These are phyloP conservation scores for Ajuga chamaepitys DNA, from an alignment of 257 asterid genomes.

Conservation along the genomic window DNA sequence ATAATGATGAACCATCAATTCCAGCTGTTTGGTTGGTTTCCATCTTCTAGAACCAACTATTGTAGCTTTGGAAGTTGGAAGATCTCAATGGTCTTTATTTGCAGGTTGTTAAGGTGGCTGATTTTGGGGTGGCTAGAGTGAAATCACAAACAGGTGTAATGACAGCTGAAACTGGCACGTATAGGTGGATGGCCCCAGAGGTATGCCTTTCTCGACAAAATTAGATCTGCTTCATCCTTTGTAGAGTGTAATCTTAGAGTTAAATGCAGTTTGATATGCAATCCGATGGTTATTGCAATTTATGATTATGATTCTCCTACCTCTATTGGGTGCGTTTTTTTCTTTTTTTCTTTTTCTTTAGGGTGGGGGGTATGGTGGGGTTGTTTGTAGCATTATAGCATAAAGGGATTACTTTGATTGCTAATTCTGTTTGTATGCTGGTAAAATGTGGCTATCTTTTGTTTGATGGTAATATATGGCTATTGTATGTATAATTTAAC, in stretches of 20 bases:
- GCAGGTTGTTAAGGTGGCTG: constrained; percentile 98
- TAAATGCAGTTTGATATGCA: not conserved
- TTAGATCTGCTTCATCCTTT: not conserved
- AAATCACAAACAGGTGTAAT: constrained; percentile 93
- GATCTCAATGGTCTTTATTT: constrained; percentile 11
- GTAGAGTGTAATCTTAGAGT: not conserved
- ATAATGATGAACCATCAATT: not conserved
- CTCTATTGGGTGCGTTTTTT: no score
- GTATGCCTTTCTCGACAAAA: constrained; percentile 30
- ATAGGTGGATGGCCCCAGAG: constrained; percentile 99
- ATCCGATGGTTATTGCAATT: no score
- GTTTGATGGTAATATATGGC: no score
- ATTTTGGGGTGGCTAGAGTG: constrained; percentile 99
- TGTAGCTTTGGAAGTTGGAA: constrained; percentile 11
- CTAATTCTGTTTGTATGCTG: not conserved
- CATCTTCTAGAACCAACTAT: constrained; percentile 11
- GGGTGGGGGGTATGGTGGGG: not conserved
- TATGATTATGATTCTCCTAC: not conserved
- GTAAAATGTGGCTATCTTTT: not conserved
- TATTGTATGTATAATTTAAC: no score
- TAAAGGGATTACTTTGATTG: not conserved
- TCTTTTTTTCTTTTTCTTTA: not conserved
- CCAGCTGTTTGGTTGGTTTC: not conserved
- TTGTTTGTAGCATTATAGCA: not conserved
- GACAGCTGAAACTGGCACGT: constrained; percentile 99